Base-by-base conservation (phyloP, 768 basidiomycete genomes). In the Rhodosporidiobolus odoratus region DNA sequence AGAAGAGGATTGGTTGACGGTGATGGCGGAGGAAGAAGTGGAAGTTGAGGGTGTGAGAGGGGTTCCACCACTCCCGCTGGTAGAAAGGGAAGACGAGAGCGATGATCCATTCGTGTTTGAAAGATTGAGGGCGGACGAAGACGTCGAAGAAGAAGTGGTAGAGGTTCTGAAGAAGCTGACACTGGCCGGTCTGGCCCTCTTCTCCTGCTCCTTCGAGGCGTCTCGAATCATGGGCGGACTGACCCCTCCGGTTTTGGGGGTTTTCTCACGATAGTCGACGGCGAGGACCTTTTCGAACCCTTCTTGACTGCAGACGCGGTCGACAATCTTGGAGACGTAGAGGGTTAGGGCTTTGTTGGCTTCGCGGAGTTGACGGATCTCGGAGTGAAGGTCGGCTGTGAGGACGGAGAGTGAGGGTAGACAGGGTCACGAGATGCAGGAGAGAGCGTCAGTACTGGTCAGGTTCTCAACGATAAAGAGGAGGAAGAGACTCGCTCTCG, bases 251-350 rank as follows among this genome's bases (percentile, higher is more conserved):
- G 59, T n/a, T 56, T 68, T 75, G 27, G 71, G 62, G 9, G 69
- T 66, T 30, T 58, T 12, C 38, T 65, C 41, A 19, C 75, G 71
- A 38, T 70, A 75, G 64, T 97, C 94, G 54, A 86, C 88, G n/a
- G 94, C 90, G 43, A 97, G 86, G 64, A 98, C 90, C 76, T 95
- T 92, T 80, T 98, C 95, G 81, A 95, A 97, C 32, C 93, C 93
- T 80, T 96, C 94, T 79, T 94, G 89, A 2, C 89, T 85, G 76
- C 97, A 95, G 78, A 98, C 96, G 54, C 94, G 87, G 82, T 98
- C 95, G 77, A 98, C 90, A 75, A 98, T 98, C 84, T 97, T 98
- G 56, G 91, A 92, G 7, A 94, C 92, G 77, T 98, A 98, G 48
- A 97, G 81, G 25, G 92, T 92, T 19, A 98, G 82, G 1, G 94